A percentile compares a stretch with the other conserved stretches of the same genome.
phyloP scores from a whole-genome alignment of 768 basidiomycete genomes.

The Amanita pallidorosea region DNA sequence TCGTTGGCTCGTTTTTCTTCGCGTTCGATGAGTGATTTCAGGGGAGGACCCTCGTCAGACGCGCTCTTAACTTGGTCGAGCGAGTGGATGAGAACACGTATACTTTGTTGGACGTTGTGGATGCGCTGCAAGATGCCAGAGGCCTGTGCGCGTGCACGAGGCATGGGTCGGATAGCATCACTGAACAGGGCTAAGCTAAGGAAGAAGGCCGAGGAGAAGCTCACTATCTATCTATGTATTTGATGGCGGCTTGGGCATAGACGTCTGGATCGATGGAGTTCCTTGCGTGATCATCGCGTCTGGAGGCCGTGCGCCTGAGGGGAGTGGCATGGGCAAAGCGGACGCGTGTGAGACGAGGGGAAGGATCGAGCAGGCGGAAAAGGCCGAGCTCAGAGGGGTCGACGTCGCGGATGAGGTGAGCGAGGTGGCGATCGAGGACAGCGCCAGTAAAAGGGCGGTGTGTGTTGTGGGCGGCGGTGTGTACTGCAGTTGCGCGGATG shows the following conservation, averaged over 20 bases:
- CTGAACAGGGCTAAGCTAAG: conserved; percentile 13
- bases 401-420: conserved; percentile 72
- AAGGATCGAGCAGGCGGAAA: conserved; percentile 42
- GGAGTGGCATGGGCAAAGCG: conserved; percentile 67
- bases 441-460: conserved; percentile 49
- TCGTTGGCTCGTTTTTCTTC: conserved; percentile 31
- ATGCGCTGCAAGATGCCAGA: conserved; percentile 29
- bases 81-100: conserved; percentile 20
- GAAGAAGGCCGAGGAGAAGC: conserved; percentile 16
- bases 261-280: conserved; percentile 58
- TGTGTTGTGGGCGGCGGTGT: conserved; percentile 16
- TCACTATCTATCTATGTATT: conserved; percentile 71
- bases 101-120: conserved; percentile 25
- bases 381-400: conserved; percentile 73
- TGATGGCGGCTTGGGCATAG: conserved; percentile 65
- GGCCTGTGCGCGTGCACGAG: conserved; percentile 36
- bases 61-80: conserved; percentile 21
- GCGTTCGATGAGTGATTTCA: conserved; percentile 25
- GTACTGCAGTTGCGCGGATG: conserved; percentile 34
- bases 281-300: conserved; percentile 27
- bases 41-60: conserved; percentile 14
- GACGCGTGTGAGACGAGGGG: conserved; percentile 42
- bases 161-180: conserved; percentile 38
- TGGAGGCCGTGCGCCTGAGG: conserved; percentile 33
- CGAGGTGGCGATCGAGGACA: conserved; percentile 49